These are phyloP conservation scores for Trypanosomatidae sp. DNA, from an alignment of 208 protist species.

Conservation along the genomic window DNA sequence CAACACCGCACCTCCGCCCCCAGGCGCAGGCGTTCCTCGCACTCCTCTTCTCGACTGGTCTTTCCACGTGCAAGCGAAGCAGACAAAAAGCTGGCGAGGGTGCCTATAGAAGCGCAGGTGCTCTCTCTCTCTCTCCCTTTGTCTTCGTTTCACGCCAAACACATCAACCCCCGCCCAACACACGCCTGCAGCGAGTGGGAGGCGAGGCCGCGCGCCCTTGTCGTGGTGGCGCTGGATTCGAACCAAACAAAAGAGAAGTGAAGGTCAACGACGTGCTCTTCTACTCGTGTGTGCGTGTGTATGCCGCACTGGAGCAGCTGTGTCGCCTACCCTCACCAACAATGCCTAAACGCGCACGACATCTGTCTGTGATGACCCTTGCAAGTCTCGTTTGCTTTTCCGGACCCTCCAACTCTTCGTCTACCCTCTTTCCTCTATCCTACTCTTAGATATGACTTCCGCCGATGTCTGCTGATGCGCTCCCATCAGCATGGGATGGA, in stretches of 20 bases:
- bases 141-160: not conserved
- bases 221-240: too few species aligned
- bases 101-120: not conserved
- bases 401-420: not conserved
- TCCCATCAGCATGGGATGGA: not conserved
- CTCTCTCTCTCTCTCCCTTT: not conserved
- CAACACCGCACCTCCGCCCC: not conserved
- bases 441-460: not conserved
- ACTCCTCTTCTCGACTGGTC: not conserved
- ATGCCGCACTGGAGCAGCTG: not conserved
- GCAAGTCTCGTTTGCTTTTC: not conserved
- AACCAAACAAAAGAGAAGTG: too few species aligned
- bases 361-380: not conserved
- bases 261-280: not conserved
- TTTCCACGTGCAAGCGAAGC: not conserved
- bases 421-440: not conserved
- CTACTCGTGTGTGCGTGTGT: not conserved
- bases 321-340: not conserved
- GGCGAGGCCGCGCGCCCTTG: too few species aligned
- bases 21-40: not conserved
- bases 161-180: not conserved
- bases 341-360: not conserved
- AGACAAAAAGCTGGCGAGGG: not conserved
- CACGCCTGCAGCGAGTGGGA: not conserved
- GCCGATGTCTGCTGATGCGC: not conserved